Percentiles rank a stretch among this genome's conserved stretches.
Evolutionary conservation across 257 asterid species (phyloP).

Genomic region (Penstemon eatonii): DNA sequence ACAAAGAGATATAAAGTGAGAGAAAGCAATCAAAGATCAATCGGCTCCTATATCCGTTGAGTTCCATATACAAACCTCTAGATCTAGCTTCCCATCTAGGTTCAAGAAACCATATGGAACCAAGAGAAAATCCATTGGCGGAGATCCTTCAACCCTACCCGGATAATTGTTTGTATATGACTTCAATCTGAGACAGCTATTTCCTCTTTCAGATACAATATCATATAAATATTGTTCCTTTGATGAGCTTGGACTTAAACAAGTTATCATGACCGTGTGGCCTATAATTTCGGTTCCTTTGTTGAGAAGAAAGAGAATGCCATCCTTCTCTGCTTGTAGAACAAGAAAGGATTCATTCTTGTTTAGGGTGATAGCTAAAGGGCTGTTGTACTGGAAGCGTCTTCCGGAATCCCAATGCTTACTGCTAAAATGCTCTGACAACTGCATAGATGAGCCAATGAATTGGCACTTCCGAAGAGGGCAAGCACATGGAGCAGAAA

Average conservation of each 20-base stretch:
- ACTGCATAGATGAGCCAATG: slow-evolving; percentile 59
- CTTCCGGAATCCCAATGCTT: slow-evolving; percentile 87
- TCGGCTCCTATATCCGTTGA: slow-evolving; percentile 60
- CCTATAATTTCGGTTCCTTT: slow-evolving; percentile 79
- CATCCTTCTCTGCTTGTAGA: slow-evolving; percentile 83
- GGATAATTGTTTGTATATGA: slow-evolving; percentile 70
- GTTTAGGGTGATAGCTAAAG: slow-evolving; percentile 59
- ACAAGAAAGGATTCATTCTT: slow-evolving; percentile 76
- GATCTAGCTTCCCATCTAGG: slow-evolving; percentile 58
- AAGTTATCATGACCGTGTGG: slow-evolving; percentile 66
- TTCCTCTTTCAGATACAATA: slow-evolving; percentile 75
- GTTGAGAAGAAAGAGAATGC: slow-evolving; percentile 67
- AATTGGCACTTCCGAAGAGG: slow-evolving; percentile 68
- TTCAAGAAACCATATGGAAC: slow-evolving; percentile 64
- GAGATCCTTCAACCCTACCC: slow-evolving; percentile 69
- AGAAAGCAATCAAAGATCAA: slow-evolving; percentile 28
- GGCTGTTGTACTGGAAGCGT: slow-evolving; percentile 76
- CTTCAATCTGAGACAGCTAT: slow-evolving; percentile 80
- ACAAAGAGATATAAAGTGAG: slow-evolving; percentile 8
- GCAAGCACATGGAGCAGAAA: slow-evolving; percentile 74
- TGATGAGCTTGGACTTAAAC: slow-evolving; percentile 70
- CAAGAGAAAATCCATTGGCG: slow-evolving; percentile 75
- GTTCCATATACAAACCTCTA: slow-evolving; percentile 87
- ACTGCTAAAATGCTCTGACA: slow-evolving; percentile 73
- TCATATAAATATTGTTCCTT: slow-evolving; percentile 68